Conservation (phyloP, 2,329 filamentous ascomycete genomes). For the Westerdykella sp. region DNA sequence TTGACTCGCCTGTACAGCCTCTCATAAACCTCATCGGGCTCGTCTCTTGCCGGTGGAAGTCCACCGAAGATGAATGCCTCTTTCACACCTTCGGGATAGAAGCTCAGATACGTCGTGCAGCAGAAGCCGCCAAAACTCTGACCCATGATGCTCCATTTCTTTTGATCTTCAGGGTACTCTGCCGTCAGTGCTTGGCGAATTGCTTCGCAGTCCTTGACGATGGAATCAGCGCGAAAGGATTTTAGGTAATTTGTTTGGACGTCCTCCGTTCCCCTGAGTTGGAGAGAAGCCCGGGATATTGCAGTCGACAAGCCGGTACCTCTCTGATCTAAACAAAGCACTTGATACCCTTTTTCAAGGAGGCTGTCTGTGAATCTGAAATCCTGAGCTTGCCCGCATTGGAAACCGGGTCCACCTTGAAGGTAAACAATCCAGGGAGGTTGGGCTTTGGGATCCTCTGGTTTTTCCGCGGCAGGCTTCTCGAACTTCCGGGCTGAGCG, state of each 20-base stretch:
- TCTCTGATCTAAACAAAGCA: slow-evolving; percentile 81
- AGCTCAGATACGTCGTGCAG: slow-evolving; percentile 73
- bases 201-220: slow-evolving; percentile 83
- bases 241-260: slow-evolving; percentile 76
- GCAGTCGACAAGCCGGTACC: slow-evolving; percentile 82
- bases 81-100: slow-evolving; percentile 66
- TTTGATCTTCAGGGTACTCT: slow-evolving; percentile 61
- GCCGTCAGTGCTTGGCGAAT: slow-evolving; percentile 68
- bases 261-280: slow-evolving; percentile 54
- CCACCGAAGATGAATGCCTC: slow-evolving; percentile 83
- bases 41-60: slow-evolving; percentile 66
- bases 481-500: slow-evolving; percentile 65
- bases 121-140: slow-evolving; percentile 93
- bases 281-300: slow-evolving; percentile 66
- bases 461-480: slow-evolving; percentile 47
- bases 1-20: slow-evolving; percentile 63
- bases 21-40: slow-evolving; percentile 68
- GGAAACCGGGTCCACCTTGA: slow-evolving; percentile 79
- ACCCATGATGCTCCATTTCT: slow-evolving; percentile 79
- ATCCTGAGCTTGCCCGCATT: slow-evolving; percentile 68
- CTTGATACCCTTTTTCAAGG: slow-evolving; percentile 74
- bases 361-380: slow-evolving; percentile 63
- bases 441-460: slow-evolving; percentile 48
- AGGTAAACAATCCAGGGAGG: slow-evolving; percentile 64
- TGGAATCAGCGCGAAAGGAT: slow-evolving; percentile 81